Base-by-base conservation (phyloP, 805 yeast species). In the Saccharomycopsis schoenii region DNA sequence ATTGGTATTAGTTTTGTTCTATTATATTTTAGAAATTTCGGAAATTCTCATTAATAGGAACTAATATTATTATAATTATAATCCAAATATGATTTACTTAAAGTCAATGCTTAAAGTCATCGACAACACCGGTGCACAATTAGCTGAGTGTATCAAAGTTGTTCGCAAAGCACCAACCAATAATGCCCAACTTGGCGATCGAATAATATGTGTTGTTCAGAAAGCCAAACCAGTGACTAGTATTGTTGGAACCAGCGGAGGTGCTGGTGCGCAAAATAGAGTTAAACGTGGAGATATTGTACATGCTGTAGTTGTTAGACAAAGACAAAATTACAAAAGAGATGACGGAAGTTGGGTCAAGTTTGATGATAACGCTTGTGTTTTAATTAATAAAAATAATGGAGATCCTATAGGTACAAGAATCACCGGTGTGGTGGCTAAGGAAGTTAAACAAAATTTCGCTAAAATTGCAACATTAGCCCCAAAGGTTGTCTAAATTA, bases 301-400 rank as follows among this genome's bases (percentile, higher is more conserved):
- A 62, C 93, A 96, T 69, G 99, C 97, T 3, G 93, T 94, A 37
- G 88, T 94, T 52, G 97, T 92, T 19, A 85, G 99, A 73, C 90
- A 97, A 0, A 91, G 86, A 74, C 90, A 90, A 65, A 83, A 83
- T 60, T 82, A 82, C 64, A 80, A 80, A 68, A 83, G 99, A 71
- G 80, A 85, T 2, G 98, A 94, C 71, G 99, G 99, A 2, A 80
- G 96, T 1, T 83, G 83, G 24, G 80, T 94, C 36, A 78, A 88
- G 67, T 94, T 94, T 71, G 97, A 92, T 71, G 99, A 94, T 74
- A 94, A 93, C 72, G 99, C 99, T 0, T 92, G 98, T 76, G 98
- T 94, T 40, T 80, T 94, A 69, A 83, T 93, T 64, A 92, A 94
- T 76, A 93, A 93, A 74, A 88, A 85, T 69, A 80, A 77, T 61